Conservation (phyloP, 2,329 filamentous ascomycete species). For the Fusarium sp. region DNA sequence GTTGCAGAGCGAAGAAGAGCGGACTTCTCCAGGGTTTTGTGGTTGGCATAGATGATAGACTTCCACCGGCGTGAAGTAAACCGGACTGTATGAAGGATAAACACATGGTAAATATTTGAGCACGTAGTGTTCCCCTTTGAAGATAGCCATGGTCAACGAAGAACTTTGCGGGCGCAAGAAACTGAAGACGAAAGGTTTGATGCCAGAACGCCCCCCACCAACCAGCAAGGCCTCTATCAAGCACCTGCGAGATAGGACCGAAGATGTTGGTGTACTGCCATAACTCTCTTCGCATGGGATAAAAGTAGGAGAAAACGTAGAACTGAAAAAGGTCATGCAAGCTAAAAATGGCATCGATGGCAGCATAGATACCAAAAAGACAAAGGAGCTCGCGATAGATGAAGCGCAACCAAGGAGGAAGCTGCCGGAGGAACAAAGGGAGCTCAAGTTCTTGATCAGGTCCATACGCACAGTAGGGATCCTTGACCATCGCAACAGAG, state of each 20-base stretch:
- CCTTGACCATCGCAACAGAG: conserved; percentile 73
- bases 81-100: conserved; percentile 70
- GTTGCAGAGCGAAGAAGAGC: conserved; percentile 77
- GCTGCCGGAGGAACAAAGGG: conserved; percentile 52
- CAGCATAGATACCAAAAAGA: conserved; percentile 63
- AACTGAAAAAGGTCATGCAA: conserved; percentile 66
- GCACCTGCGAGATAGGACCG: conserved; percentile 62
- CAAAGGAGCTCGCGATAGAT: conserved; percentile 65
- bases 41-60: conserved; percentile 67
- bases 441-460: conserved; percentile 47
- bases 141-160: conserved; percentile 54
- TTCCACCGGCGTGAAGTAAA: conserved; percentile 74
- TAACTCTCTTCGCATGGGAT: conserved; percentile 59
- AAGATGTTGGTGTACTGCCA: conserved; percentile 65
- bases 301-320: conserved; percentile 56
- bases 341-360: conserved; percentile 68
- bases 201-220: conserved; percentile 93
- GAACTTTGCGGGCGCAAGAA: conserved; percentile 66
- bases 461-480: conserved; percentile 77
- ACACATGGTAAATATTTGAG: conserved; percentile 43
- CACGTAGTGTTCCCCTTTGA: conserved; percentile 38
- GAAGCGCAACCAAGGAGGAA: conserved; percentile 57
- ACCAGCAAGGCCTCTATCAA: conserved; percentile 76
- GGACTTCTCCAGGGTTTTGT: conserved; percentile 62
- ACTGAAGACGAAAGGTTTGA: conserved; percentile 82